phyloP scores from a whole-genome alignment of 2,329 filamentous ascomycete species.

The Botryosphaeria dothidea region DNA sequence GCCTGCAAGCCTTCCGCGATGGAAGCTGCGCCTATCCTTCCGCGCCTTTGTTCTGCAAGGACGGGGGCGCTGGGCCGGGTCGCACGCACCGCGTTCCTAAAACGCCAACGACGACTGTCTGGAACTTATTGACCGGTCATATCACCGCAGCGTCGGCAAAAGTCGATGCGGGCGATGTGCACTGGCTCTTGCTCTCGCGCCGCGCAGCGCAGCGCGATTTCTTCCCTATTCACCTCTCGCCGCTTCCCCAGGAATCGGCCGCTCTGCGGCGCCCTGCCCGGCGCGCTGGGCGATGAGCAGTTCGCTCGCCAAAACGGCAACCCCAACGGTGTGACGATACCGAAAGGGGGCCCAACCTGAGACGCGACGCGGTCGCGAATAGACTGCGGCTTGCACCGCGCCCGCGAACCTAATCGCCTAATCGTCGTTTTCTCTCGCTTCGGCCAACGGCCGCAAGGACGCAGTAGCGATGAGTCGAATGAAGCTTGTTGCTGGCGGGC shows the following conservation, averaged over 20 bases:
- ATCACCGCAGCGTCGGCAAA: background rate
- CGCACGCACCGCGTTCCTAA: background rate
- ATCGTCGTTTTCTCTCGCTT: background rate
- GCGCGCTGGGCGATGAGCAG: background rate
- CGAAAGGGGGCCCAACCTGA: conserved; percentile 13
- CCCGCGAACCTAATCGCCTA: conserved; percentile 15
- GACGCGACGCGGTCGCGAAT: conserved; percentile 16
- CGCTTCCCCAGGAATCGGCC: conserved; percentile 19
- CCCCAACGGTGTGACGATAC: conserved; percentile 3
- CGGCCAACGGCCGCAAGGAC: conserved; percentile 10
- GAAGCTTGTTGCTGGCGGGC: background rate
- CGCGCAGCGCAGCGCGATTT: no score
- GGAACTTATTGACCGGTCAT: conserved; percentile 2
- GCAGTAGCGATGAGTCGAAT: background rate
- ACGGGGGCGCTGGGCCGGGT: conserved; percentile 9
- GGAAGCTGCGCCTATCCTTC: conserved; percentile 19
- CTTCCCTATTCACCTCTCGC: background rate
- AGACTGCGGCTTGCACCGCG: conserved; percentile 15
- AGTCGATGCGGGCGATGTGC: background rate
- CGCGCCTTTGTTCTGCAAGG: conserved; percentile 18
- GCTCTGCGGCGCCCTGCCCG: conserved; percentile 5
- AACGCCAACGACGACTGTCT: background rate
- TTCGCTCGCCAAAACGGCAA: conserved; percentile 2
- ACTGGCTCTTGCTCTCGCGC: no score
- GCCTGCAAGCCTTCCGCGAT: conserved; percentile 19